Evolutionary conservation across 371 early-diverging fungal species (phyloP), one percentile per base, ranked within the genome.

Genomic region (Batkoa obscura): DNA sequence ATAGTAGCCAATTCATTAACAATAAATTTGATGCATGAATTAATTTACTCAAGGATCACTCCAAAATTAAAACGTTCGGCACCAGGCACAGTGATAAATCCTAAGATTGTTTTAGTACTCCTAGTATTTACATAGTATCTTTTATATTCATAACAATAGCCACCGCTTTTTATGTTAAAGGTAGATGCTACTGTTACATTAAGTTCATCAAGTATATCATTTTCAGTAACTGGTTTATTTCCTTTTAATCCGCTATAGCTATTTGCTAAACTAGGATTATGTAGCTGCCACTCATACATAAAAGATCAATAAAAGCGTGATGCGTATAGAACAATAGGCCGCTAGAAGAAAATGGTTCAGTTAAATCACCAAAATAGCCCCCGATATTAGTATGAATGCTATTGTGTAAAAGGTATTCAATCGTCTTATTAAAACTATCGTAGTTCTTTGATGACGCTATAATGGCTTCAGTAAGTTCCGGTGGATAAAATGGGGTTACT

Each of bases 301-400:
- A 10, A 41, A 33, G 43, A 53, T 53, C 54, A 13, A 53, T 36
- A 13, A 53, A 36, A 30, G 37, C 54, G 43, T 53, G 54, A 30
- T 53, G 54, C 38, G 38, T 37, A 12, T 5, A 53, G n/a, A 53
- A 53, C 5, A 53, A 13, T 5, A 39, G 54, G 38, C 47, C 57
- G 35, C 35, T 45, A 30, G 57, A 30, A 17, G 39, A 38, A 33
- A 33, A 56, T 48, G 47, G 43, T 13, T n/a, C 17, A 13, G 13
- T 31, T 23, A 56, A 15, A 37, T 46, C 57, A 32, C 57, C 57
- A 46, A 37, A 45, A 49, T 37, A 46, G n/a, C 57, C 57, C 43
- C 46, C 46, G n/a, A 56, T 46, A n/a, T 35, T 30, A 47, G 34
- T 56, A 33, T 56, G 57, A 34, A 56, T 34, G 10, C 10, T 13